Evolutionary conservation across 257 asterid species (phyloP).

Genomic region (Salvia hispanica): DNA sequence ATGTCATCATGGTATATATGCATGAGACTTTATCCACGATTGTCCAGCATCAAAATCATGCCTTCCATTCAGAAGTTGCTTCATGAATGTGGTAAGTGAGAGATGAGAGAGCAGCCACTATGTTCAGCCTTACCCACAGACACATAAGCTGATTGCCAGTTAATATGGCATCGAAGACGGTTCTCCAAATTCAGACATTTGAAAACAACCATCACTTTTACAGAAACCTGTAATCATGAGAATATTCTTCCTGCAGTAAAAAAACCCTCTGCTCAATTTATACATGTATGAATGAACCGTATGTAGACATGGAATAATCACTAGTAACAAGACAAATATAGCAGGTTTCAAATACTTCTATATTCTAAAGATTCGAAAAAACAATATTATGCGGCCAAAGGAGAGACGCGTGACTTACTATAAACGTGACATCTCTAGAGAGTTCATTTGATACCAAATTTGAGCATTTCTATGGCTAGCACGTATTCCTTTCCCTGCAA

Average conservation of each 20-base stretch:
- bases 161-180: slow-evolving; percentile 8
- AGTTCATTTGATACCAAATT: slow-evolving; percentile 29
- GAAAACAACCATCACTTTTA: not conserved
- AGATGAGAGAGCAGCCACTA: slow-evolving; percentile 17
- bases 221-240: slow-evolving; percentile 9
- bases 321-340: slow-evolving; percentile 12
- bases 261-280: not conserved
- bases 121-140: too few species aligned
- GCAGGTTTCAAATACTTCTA: slow-evolving; percentile 13
- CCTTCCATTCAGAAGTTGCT: slow-evolving; percentile 22
- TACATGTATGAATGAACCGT: not conserved
- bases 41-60: slow-evolving; percentile 11
- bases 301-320: slow-evolving; percentile 12
- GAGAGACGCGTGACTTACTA: slow-evolving; percentile 13
- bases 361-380: slow-evolving; percentile 20
- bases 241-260: slow-evolving; percentile 12
- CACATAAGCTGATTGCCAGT: slow-evolving; percentile 27
- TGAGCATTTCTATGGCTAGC: slow-evolving; percentile 20
- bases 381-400: slow-evolving; percentile 25
- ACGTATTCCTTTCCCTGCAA: slow-evolving; percentile 28
- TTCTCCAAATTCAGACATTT: not conserved
- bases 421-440: slow-evolving; percentile 20
- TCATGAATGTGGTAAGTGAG: slow-evolving; percentile 16
- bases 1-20: slow-evolving; percentile 4
- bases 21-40: not conserved